Evolutionary conservation across 306 rosid species (phyloP).

Genomic region (Prunus armeniaca): DNA sequence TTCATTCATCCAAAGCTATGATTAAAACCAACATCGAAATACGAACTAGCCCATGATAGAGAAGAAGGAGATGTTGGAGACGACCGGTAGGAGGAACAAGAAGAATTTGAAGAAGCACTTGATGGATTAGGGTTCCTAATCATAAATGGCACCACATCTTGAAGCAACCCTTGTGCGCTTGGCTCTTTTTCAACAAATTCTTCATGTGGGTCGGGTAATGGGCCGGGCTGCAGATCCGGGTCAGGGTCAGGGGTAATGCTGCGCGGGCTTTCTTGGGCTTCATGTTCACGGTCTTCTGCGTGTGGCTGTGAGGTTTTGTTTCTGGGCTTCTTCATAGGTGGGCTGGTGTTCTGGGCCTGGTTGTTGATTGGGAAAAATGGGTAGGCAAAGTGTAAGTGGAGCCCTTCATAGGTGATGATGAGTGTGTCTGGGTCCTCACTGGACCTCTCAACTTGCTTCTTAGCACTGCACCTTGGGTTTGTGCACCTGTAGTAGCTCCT

Average conservation of each 20-base stretch:
- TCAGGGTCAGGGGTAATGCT: background rate
- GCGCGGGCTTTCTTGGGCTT: constrained; percentile 24
- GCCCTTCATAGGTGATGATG: constrained; percentile 86
- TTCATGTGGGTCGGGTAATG: constrained; percentile 5
- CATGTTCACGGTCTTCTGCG: constrained; percentile 23
- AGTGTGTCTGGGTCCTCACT: constrained; percentile 70
- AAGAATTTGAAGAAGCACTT: constrained; percentile 37
- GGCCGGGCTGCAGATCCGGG: background rate
- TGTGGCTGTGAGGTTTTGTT: constrained; percentile 8
- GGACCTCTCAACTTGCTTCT: constrained; percentile 92
- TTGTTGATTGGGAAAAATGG: constrained; percentile 53
- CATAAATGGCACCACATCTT: constrained; percentile 81
- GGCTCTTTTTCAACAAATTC: constrained; percentile 30
- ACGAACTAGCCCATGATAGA: constrained; percentile 37
- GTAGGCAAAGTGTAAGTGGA: constrained; percentile 81
- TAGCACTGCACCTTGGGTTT: constrained; percentile 86
- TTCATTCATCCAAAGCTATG: constrained; percentile 25
- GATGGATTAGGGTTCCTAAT: constrained; percentile 56
- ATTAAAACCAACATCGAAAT: constrained; percentile 34
- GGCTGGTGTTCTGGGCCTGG: constrained; percentile 32
- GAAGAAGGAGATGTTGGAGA: constrained; percentile 50
- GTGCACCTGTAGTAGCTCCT: constrained; percentile 94
- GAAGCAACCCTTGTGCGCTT: constrained; percentile 73
- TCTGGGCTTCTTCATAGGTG: constrained; percentile 55
- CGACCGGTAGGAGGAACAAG: constrained; percentile 37